These are phyloP conservation scores for Fusarium sp. DNA, from an alignment of 2,329 filamentous ascomycete genomes.

Conservation along the genomic window DNA sequence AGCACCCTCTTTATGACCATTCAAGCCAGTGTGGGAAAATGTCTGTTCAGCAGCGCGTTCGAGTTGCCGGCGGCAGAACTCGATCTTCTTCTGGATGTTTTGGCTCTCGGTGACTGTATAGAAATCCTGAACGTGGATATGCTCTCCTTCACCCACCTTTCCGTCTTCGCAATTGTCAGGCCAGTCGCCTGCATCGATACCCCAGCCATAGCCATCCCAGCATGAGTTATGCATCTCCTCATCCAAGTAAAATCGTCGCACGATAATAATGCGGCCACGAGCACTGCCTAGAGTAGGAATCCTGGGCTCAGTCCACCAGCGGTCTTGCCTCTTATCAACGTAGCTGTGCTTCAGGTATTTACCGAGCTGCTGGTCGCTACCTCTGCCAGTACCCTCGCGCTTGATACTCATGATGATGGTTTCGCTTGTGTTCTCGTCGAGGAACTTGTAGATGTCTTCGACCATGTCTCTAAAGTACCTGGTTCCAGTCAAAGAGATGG, in stretches of 20 bases:
- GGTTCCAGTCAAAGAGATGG: constrained; percentile 82
- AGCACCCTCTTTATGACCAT: constrained; percentile 43
- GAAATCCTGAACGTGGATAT: constrained; percentile 92
- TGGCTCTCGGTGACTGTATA: constrained; percentile 83
- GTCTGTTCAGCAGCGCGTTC: constrained; percentile 71
- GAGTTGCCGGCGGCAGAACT: constrained; percentile 78
- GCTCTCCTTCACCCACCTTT: constrained; percentile 69
- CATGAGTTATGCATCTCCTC: constrained; percentile 61
- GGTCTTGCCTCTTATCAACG: constrained; percentile 62
- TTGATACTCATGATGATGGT: constrained; percentile 89
- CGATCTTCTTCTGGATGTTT: constrained; percentile 84
- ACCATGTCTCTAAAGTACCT: constrained; percentile 83
- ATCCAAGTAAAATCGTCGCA: constrained; percentile 81
- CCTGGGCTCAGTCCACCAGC: constrained; percentile 82
- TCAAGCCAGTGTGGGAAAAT: constrained; percentile 57
- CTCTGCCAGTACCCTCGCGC: constrained; percentile 85
- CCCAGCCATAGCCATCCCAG: constrained; percentile 64
- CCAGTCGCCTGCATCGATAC: constrained; percentile 75
- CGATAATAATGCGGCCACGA: constrained; percentile 83
- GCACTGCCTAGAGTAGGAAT: constrained; percentile 83
- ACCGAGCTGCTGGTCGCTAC: constrained; percentile 82
- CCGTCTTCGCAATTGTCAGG: constrained; percentile 89
- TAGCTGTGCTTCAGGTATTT: constrained; percentile 80
- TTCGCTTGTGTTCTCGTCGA: constrained; percentile 81
- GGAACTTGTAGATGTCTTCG: constrained; percentile 76